A percentile compares a stretch with the other conserved stretches of the same genome.
Evolutionary conservation across 75 land plant species (phyloP).

Genomic region (Pseudotsuga menziesii): DNA sequence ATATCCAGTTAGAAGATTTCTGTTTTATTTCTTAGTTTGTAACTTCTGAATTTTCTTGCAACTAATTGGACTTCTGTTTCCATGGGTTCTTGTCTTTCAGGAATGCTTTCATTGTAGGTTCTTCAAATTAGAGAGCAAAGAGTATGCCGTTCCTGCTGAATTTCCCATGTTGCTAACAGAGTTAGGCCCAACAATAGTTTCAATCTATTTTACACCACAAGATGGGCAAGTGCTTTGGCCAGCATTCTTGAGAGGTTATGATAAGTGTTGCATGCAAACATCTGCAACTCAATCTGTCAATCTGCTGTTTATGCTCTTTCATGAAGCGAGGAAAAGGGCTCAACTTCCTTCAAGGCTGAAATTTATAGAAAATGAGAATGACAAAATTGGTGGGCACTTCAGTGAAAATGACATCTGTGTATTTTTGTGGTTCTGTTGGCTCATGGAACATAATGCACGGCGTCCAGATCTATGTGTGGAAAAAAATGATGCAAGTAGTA

Average conservation of each 20-base stretch:
- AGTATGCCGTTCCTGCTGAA: constrained; percentile 8
- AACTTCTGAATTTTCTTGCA: background rate
- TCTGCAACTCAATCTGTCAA: constrained; percentile 26
- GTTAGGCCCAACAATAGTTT: constrained; percentile 38
- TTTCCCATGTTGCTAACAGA: constrained; percentile 22
- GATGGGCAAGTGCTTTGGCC: constrained; percentile 34
- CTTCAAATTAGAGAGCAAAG: constrained; percentile 9
- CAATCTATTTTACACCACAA: constrained; percentile 25
- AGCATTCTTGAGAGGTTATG: constrained; percentile 50
- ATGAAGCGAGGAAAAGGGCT: constrained; percentile 12
- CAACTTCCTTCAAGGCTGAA: constrained; percentile 24
- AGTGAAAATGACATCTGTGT: constrained; percentile 21
- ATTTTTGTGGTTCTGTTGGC: constrained; percentile 58
- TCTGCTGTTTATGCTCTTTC: constrained; percentile 27
- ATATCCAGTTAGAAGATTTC: background rate
- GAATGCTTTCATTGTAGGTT: constrained; percentile 23
- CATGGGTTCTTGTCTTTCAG: constrained; percentile 21
- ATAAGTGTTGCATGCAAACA: constrained; percentile 37
- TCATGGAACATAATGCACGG: constrained; percentile 17
- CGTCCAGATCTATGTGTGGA: background rate
- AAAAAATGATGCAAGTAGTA: background rate
- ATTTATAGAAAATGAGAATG: constrained; percentile 31
- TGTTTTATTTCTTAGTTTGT: background rate
- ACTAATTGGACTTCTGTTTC: background rate
- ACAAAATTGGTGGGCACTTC: constrained; percentile 34